Conservation (phyloP, 2,329 filamentous ascomycete genomes). For the Colletotrichum eleusines region DNA sequence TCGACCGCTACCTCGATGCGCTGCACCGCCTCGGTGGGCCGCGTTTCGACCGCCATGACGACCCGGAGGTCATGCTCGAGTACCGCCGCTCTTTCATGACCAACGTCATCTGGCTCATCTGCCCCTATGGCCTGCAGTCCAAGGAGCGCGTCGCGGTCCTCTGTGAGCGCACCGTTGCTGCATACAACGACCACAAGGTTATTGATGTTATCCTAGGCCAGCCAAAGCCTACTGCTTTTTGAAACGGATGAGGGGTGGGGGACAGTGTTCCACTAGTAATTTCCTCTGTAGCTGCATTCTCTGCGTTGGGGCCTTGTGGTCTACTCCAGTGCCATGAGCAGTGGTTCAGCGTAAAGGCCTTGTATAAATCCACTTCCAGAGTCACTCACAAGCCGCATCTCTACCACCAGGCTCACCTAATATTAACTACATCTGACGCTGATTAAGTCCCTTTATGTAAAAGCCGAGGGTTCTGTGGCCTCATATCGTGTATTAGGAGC, state of each 20-base stretch:
- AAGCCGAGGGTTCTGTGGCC: neutral
- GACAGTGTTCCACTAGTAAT: neutral
- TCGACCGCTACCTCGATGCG: slow-evolving; percentile 52
- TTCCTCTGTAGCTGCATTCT: neutral
- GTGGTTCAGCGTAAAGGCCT: too few relatives aligned
- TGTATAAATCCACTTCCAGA: neutral
- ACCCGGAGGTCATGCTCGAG: slow-evolving; percentile 27
- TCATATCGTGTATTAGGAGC: too few relatives aligned
- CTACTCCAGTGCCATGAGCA: neutral
- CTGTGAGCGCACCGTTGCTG: slow-evolving; percentile 51
- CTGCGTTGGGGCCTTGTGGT: neutral
- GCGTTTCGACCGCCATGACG: slow-evolving; percentile 48
- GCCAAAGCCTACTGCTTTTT: slow-evolving; percentile 11
- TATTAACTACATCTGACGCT: too few relatives aligned
- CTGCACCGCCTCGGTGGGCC: slow-evolving; percentile 51
- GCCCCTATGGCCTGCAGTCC: slow-evolving; percentile 48
- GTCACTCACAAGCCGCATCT: neutral
- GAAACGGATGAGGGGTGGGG: neutral
- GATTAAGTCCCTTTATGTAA: neutral
- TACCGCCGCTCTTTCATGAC: slow-evolving; percentile 49
- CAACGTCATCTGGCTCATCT: slow-evolving; percentile 46
- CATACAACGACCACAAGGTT: slow-evolving; percentile 53
- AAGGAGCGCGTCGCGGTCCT: slow-evolving; percentile 51
- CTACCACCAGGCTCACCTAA: neutral
- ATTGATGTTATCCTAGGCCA: slow-evolving; percentile 46